Evolutionary conservation across 2,329 filamentous ascomycete species (phyloP).

Genomic region (Diaporthe vexans): DNA sequence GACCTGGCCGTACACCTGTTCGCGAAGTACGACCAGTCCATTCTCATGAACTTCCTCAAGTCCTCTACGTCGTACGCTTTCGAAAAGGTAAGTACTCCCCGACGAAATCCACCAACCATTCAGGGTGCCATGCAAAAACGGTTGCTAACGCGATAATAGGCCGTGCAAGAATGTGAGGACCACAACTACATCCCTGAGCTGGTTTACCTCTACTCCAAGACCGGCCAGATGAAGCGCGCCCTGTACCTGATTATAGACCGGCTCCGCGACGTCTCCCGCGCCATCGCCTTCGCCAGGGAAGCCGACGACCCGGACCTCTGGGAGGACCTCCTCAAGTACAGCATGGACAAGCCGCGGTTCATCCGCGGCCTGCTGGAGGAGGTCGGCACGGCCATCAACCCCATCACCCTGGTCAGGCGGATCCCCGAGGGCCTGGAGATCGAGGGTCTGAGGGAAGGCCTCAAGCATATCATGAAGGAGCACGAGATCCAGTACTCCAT

Average conservation of each 20-base stretch:
- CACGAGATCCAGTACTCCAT: conserved; percentile 97
- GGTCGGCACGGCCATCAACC: conserved; percentile 93
- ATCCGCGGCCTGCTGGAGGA: conserved; percentile 93
- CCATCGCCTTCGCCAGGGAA: conserved; percentile 94
- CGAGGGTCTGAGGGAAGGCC: conserved; percentile 87
- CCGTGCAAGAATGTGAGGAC: conserved; percentile 82
- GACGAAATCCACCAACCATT: neutral
- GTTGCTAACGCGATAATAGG: conserved; percentile 58
- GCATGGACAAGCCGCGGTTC: conserved; percentile 97
- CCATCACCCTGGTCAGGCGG: conserved; percentile 87
- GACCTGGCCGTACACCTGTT: conserved; percentile 91
- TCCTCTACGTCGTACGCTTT: conserved; percentile 90
- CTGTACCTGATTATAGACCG: conserved; percentile 94
- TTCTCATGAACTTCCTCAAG: conserved; percentile 90
- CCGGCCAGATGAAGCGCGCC: conserved; percentile 91
- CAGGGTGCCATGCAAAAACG: neutral
- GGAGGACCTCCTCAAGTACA: conserved; percentile 94
- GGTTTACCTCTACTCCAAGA: conserved; percentile 96
- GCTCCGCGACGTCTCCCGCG: conserved; percentile 90
- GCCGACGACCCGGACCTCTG: conserved; percentile 93
- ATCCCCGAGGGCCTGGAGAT: conserved; percentile 96
- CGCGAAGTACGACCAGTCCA: conserved; percentile 81
- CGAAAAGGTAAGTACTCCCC: conserved; percentile 69
- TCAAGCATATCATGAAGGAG: conserved; percentile 93
- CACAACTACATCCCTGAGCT: conserved; percentile 89